Evolutionary conservation across 176 grass and related monocot genomes (phyloP), one percentile per base, ranked within the genome.

Genomic region (Tuctoria greenei): DNA sequence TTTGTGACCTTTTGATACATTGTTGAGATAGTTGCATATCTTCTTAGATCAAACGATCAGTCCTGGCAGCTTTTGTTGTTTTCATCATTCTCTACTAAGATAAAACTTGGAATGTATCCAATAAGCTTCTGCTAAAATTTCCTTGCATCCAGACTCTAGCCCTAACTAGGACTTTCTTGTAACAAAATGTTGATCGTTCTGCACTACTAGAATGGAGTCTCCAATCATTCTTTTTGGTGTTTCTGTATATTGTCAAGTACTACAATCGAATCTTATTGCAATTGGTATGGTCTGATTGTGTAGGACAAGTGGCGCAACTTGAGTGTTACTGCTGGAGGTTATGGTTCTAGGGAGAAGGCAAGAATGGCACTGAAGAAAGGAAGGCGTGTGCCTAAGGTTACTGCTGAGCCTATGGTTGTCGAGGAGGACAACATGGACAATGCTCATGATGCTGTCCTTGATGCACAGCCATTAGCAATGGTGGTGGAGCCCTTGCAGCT

Each of bases 241-340:
- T 21, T 56, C 20, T 6, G 3, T n/a, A 2, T 67, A 52, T 73
- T 4, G 20, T 37, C 15, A 26, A 72, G 60, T 72, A 55, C 18
- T 72, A 55, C 13, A 12, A 39, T 52, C 39, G 15, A 64, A 63
- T 75, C 54, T 75, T 63, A 64, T 56, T 72, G 37, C 27, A 12
- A 50, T 67, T 43, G 21, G 16, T 76, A 45, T 82, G 37, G 44
- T 55, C 23, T 42, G 69, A 49, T 44, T 60, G 36, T 76, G 41
- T 73, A 98, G 95, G 95, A 98, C 72, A 98, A 98, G 54, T 98
- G 95, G 95, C 86, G 95, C 47, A 98, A 98, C 76, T 82, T 98
- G 82, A 88, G 84, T 15, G 87, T 95, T 50, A 95, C 87, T 51
- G 91, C 86, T 8, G 76, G 85, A 79, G 92, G 95, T 58, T 95